Evolutionary conservation across 495 filamentous ascomycete species (phyloP).

Genomic region (Talaromyces ruber): DNA sequence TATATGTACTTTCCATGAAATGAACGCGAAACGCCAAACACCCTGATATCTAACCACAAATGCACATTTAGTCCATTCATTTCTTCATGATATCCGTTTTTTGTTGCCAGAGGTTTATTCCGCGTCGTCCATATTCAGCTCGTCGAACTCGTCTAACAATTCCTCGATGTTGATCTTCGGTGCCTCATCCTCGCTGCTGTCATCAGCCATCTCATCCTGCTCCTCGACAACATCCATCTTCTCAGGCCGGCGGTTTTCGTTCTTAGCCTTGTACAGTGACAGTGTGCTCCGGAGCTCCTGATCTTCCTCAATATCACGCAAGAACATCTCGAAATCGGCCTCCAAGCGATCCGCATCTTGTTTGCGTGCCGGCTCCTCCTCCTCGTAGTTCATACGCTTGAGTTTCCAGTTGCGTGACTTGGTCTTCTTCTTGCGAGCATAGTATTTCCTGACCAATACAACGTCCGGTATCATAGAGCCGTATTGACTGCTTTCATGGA

Average conservation of each 20-base stretch:
- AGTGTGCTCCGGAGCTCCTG: slow-evolving; percentile 74
- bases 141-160: slow-evolving; percentile 83
- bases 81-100: neutral
- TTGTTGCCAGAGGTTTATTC: neutral
- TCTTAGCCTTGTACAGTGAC: slow-evolving; percentile 71
- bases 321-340: slow-evolving; percentile 91
- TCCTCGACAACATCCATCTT: slow-evolving; percentile 38
- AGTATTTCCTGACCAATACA: slow-evolving; percentile 91
- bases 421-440: slow-evolving; percentile 78
- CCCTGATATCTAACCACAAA: neutral
- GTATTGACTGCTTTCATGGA: slow-evolving; percentile 63
- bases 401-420: slow-evolving; percentile 84
- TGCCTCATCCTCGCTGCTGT: slow-evolving; percentile 55
- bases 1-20: neutral
- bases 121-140: slow-evolving; percentile 52
- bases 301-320: slow-evolving; percentile 95
- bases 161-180: slow-evolving; percentile 78
- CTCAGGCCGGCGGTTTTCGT: slow-evolving; percentile 26
- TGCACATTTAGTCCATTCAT: slow-evolving; percentile 1
- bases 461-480: slow-evolving; percentile 80
- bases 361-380: slow-evolving; percentile 65
- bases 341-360: slow-evolving; percentile 79
- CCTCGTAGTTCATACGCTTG: slow-evolving; percentile 84
- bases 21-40: neutral
- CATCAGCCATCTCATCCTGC: slow-evolving; percentile 59